Conservation (phyloP, 495 filamentous ascomycete genomes). For the Ascodesmis nigricans region DNA sequence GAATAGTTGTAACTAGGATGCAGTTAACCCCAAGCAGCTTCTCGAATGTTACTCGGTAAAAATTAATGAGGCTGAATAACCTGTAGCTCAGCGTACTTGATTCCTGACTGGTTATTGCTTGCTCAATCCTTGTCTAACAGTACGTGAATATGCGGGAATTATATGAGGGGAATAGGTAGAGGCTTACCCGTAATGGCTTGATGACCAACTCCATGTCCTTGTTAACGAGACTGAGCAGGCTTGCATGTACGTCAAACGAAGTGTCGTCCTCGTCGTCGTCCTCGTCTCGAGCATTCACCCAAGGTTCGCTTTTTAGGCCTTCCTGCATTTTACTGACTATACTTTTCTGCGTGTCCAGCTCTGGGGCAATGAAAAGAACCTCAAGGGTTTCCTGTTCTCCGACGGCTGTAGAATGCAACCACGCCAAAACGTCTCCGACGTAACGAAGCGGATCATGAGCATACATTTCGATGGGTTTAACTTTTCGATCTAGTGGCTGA, state of each 20-base stretch:
- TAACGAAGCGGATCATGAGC: conserved; percentile 86
- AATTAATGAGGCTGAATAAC: conserved; percentile 65
- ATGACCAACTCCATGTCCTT: conserved; percentile 38
- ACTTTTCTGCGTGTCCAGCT: conserved; percentile 24
- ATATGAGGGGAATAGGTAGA: not conserved
- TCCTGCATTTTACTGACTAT: conserved; percentile 43
- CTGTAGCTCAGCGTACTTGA: conserved; percentile 75
- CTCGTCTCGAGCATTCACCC: conserved; percentile 42
- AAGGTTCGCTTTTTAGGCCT: conserved; percentile 68
- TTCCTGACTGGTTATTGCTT: conserved; percentile 80
- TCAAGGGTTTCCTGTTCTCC: conserved; percentile 87
- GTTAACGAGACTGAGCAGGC: conserved; percentile 71
- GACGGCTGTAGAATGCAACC: conserved; percentile 82
- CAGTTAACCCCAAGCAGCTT: conserved; percentile 53
- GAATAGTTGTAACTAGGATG: conserved; percentile 44
- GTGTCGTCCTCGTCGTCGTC: conserved; percentile 35
- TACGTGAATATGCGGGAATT: not conserved
- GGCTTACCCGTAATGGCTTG: conserved; percentile 16
- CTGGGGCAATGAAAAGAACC: conserved; percentile 71
- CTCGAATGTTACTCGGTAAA: conserved; percentile 69
- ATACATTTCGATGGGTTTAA: conserved; percentile 84
- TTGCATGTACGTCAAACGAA: conserved; percentile 46
- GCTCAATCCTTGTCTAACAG: conserved; percentile 39
- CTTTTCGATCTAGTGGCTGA: conserved; percentile 27
- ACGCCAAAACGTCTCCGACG: conserved; percentile 92